Evolutionary conservation across 108 stramenopile genomes (phyloP).

Genomic region (Fragilaria radians): DNA sequence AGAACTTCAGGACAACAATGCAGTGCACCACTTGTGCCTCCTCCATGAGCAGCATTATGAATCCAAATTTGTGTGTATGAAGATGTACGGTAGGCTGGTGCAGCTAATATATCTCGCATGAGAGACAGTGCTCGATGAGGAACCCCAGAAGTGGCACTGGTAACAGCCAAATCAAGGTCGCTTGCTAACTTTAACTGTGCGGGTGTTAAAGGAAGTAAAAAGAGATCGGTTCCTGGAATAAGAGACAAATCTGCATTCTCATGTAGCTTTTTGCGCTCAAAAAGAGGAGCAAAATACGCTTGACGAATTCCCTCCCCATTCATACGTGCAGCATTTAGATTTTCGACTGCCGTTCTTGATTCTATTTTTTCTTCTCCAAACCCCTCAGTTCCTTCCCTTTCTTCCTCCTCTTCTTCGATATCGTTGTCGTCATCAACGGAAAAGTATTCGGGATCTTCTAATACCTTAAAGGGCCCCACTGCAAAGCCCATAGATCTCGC

Average conservation of each 20-base stretch:
- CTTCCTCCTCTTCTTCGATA: constrained; percentile 25
- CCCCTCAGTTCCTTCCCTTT: background rate
- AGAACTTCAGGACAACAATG: constrained; percentile 69
- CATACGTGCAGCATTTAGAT: constrained; percentile 32
- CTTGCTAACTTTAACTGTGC: constrained; percentile 17
- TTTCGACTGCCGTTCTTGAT: constrained; percentile 18
- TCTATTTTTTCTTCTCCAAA: constrained; percentile 11
- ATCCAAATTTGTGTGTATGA: constrained; percentile 87
- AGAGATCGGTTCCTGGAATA: background rate
- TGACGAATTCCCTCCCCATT: constrained; percentile 81
- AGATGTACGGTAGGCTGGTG: constrained; percentile 70
- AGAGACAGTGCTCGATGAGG: constrained; percentile 78
- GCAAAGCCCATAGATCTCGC: constrained; percentile 78
- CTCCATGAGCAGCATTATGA: constrained; percentile 74
- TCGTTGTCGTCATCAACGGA: constrained; percentile 42
- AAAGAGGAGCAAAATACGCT: constrained; percentile 58
- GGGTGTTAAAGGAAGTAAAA: background rate
- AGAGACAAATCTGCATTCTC: constrained; percentile 32
- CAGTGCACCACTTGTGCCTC: constrained; percentile 58
- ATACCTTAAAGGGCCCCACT: constrained; percentile 64
- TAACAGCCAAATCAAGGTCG: constrained; percentile 42
- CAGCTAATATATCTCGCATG: constrained; percentile 74
- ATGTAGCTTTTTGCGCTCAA: constrained; percentile 63
- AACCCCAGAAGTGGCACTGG: constrained; percentile 61
- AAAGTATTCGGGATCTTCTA: constrained; percentile 85